Evolutionary conservation across 306 rosid genomes (phyloP).

Genomic region (Medicago lupulina): DNA sequence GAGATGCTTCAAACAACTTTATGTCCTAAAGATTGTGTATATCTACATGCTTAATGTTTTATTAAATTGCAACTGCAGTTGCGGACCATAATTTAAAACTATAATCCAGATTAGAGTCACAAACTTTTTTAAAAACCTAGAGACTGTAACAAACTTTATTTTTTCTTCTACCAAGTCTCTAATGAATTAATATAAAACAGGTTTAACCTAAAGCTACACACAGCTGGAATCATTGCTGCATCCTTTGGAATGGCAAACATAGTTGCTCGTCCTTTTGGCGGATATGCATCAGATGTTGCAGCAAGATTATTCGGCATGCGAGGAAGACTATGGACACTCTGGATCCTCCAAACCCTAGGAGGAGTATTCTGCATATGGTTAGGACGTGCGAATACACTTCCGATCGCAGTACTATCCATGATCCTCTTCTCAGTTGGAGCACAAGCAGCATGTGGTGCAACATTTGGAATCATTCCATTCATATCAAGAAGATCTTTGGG

Average conservation of each 20-base stretch:
- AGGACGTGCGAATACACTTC: conserved; percentile 72
- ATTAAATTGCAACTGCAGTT: no score
- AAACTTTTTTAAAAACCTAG: no score
- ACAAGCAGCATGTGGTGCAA: conserved; percentile 95
- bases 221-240: conserved; percentile 88
- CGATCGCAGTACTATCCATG: conserved; percentile 69
- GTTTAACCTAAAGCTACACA: conserved; percentile 73
- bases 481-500: conserved; percentile 80
- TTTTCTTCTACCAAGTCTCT: no score
- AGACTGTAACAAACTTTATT: no score
- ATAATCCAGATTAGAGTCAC: no score
- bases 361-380: conserved; percentile 90
- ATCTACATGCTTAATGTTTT: no score
- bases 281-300: conserved; percentile 64
- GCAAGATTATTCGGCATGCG: conserved; percentile 83
- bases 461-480: conserved; percentile 85
- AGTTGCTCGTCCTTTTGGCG: conserved; percentile 84
- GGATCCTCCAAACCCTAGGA: conserved; percentile 82
- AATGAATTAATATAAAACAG: conserved; percentile 4
- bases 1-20: no score
- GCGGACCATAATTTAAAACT: no score
- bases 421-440: conserved; percentile 89
- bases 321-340: conserved; percentile 79
- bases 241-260: conserved; percentile 93
- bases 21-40: no score